phyloP scores from a whole-genome alignment of 2,329 filamentous ascomycete genomes.

The Fonsecaea erecta region DNA sequence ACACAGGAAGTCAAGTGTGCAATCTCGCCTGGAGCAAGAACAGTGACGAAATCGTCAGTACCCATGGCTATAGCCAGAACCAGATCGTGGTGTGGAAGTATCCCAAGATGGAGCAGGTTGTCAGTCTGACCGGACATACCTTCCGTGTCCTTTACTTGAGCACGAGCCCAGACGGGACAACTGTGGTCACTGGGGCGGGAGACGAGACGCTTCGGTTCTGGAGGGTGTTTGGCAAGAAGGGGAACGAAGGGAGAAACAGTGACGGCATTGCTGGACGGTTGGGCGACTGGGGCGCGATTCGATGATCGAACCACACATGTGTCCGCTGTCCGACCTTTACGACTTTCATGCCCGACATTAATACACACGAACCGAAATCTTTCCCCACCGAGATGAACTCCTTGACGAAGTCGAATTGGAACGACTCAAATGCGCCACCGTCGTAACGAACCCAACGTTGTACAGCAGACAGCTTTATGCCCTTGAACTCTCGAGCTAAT shows the following conservation, averaged over 20 bases:
- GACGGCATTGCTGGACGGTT: conserved; percentile 56
- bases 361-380: background rate
- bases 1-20: conserved; percentile 98
- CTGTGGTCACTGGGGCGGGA: conserved; percentile 92
- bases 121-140: conserved; percentile 92
- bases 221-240: conserved; percentile 88
- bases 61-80: conserved; percentile 96
- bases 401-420: conserved; percentile 2
- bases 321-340: background rate
- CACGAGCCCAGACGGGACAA: conserved; percentile 94
- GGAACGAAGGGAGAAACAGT: conserved; percentile 65
- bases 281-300: conserved; percentile 82
- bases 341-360: background rate
- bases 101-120: conserved; percentile 95
- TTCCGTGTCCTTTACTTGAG: conserved; percentile 94
- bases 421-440: conserved; percentile 1
- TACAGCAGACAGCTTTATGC: conserved; percentile 8
- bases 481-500: background rate
- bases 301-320: conserved; percentile 45
- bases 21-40: conserved; percentile 98
- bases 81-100: conserved; percentile 99
- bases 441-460: background rate
- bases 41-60: conserved; percentile 95
- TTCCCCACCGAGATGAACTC: background rate
- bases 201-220: conserved; percentile 97